Evolutionary conservation across 208 protist genomes (phyloP), one percentile per base, ranked within the genome.

Genomic region (Crithidia fasciculata): DNA sequence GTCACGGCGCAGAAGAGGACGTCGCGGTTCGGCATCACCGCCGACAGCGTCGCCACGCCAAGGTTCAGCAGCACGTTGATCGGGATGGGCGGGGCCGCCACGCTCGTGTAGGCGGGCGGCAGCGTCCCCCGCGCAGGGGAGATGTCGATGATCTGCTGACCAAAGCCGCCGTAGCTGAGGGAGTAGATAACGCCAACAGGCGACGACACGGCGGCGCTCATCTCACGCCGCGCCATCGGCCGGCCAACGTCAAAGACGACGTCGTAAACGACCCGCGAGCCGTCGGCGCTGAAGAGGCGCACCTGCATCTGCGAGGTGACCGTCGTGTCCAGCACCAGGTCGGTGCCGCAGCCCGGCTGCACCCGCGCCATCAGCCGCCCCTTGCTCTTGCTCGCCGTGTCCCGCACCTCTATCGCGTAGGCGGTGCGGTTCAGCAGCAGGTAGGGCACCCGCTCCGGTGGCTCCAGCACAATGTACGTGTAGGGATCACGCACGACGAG

Each of bases 401-500:
- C 86, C n/a, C 68, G 58, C 50, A 93, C 68, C 44, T 86, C 79
- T 4, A 95, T 70, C 2, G 67, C 3, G 70, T 76, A 82, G 12
- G 10, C 16, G 43, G 89, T 92, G 54, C 93, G 90, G 69, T 97
- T 97, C 39, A 95, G 62, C 61, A 95, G 44, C 10, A 94, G 65
- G 69, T 84, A 94, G n/a, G 93, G 89, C 43, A 76, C 63, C 10
- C 84, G 77, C 55, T 28, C 62, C n/a, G 84, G 81, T 49, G 84
- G 79, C 70, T 95, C 87, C 36, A 97, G 41, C 13, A 89, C 84
- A 2, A 97, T 77, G 74, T 90, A 97, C 4, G 93, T 97, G 82
- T 95, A 95, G 52, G 90, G 73, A 18, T 81, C 88, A 5, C 82
- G 71, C 18, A 81, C 76, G 12, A 86, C 78, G 15, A 97, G 71